Evolutionary conservation across 2,329 filamentous ascomycete genomes (phyloP), one percentile per base, ranked within the genome.

Genomic region (Aspergillus aculeatus): DNA sequence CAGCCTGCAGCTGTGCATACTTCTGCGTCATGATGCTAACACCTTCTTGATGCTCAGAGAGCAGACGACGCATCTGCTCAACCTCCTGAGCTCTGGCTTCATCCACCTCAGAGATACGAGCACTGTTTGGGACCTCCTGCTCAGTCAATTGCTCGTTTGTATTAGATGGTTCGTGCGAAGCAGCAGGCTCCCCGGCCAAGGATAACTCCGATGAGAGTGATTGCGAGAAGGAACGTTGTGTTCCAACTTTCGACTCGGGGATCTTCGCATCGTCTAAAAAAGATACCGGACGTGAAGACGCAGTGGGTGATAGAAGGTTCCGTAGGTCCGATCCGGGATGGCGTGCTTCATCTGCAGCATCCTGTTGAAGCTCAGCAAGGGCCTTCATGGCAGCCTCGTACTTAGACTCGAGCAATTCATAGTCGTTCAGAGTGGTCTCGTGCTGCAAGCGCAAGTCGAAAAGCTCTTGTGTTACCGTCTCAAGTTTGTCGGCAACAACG

Each of bases 131-230:
- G 19, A 66, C 71, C 49, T 66, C 71, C 50, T 67, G 64, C 57
- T 63, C 62, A 53, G 64, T 69, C 12, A 68, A 59, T 14, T 68
- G 64, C 48, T 68, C 83, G 65, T 87, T 87, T 60, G 81, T 80
- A 72, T 88, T 85, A 66, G 85, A 87, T 53, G 83, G 82, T 67
- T 88, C 86, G 64, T 81, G 82, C 64, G 86, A 88, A 69, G 82
- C 82, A 68, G 86, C 86, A 72, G 89, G 91, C 71, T 90, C 90
- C 84, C 89, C 86, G 81, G 86, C 91, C 75, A 89, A 96, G 71
- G 91, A 96, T 75, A 96, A 85, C 80, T 98, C 95, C 79, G 92
- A 95, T 66, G 92, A 97, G 68, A 97, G 89, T 71, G 92, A 96
- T 76, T 89, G 92, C 80, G 92, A 93, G 71, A 90, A 93, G 77